phyloP scores from a whole-genome alignment of 1,284 basidiomycete species.

The Moesziomyces sp. region DNA sequence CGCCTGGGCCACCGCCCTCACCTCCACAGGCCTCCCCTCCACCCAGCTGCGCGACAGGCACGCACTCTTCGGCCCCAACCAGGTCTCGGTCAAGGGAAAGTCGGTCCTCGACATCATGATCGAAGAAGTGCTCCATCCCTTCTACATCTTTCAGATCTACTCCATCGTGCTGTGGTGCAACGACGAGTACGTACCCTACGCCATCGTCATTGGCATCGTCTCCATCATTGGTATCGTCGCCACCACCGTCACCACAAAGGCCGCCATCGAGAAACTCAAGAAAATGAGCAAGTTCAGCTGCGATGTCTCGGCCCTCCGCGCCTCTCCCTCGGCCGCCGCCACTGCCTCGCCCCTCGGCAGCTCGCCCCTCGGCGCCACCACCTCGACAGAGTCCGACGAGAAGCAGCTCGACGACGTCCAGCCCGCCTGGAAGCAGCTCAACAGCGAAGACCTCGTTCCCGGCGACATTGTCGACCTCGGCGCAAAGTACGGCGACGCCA shows the following conservation, averaged over 20 bases:
- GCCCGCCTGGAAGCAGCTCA: conserved; percentile 6
- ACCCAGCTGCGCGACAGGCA: conserved; percentile 8
- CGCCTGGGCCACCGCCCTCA: conserved; percentile 5
- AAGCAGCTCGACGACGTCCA: conserved; percentile 3
- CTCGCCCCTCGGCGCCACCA: not conserved
- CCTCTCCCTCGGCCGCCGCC: too few relatives aligned
- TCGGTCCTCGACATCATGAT: conserved; percentile 31
- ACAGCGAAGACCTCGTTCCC: conserved; percentile 46
- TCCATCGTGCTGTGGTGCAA: conserved; percentile 49
- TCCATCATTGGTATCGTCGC: conserved; percentile 45
- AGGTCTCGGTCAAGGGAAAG: conserved; percentile 41
- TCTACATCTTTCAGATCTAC: conserved; percentile 53
- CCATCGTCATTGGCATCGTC: conserved; percentile 39
- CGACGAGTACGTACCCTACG: conserved; percentile 51
- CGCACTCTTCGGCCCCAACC: conserved; percentile 47
- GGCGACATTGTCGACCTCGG: conserved; percentile 48
- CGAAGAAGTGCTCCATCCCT: conserved; percentile 51
- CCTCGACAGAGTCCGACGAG: not conserved
- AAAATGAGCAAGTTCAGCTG: conserved; percentile 49
- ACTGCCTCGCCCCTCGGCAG: not conserved
- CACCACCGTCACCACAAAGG: conserved; percentile 47
- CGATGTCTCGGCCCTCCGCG: conserved; percentile 24
- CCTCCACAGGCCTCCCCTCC: conserved; percentile 16
- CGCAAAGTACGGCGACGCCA: not conserved
- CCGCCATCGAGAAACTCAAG: conserved; percentile 38